A percentile compares a stretch with the other conserved stretches of the same genome.
Conservation (phyloP, 2,329 filamentous ascomycete species). For the Periglandula ipomoeae region DNA sequence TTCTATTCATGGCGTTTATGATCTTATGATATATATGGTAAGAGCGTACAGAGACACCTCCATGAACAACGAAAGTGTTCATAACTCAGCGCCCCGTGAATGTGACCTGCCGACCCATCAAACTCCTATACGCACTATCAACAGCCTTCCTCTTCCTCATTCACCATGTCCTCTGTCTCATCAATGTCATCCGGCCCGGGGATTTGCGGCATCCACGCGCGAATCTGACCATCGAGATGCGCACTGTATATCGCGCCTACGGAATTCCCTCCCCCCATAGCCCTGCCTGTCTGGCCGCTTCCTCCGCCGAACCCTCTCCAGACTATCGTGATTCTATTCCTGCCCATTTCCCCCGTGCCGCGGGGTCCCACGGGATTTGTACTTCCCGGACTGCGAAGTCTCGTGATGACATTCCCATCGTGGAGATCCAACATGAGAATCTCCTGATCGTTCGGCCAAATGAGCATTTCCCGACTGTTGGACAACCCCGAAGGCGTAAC, state of each 20-base stretch:
- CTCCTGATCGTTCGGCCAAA: conserved; percentile 76
- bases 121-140: conserved; percentile 67
- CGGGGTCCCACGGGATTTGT: conserved; percentile 30
- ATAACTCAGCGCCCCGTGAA: conserved; percentile 32
- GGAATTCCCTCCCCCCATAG: conserved; percentile 47
- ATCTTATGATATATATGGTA: too few relatives aligned
- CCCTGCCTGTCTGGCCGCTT: conserved; percentile 45
- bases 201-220: conserved; percentile 61
- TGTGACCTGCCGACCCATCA: conserved; percentile 64
- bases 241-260: conserved; percentile 62
- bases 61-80: neutral
- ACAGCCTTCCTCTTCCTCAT: conserved; percentile 63
- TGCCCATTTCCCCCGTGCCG: conserved; percentile 43
- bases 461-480: conserved; percentile 53
- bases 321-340: conserved; percentile 62
- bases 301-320: conserved; percentile 61
- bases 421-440: conserved; percentile 74
- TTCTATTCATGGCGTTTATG: too few relatives aligned
- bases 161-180: conserved; percentile 32
- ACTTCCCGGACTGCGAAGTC: conserved; percentile 57
- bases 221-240: conserved; percentile 76
- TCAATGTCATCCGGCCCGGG: conserved; percentile 41
- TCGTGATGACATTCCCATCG: conserved; percentile 62
- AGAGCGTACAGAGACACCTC: too few relatives aligned
- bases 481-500: conserved; percentile 52